A percentile compares a stretch with the other conserved stretches of the same genome.
phyloP scores from a whole-genome alignment of 257 asterid species.

The Rauvolfia tetraphylla region DNA sequence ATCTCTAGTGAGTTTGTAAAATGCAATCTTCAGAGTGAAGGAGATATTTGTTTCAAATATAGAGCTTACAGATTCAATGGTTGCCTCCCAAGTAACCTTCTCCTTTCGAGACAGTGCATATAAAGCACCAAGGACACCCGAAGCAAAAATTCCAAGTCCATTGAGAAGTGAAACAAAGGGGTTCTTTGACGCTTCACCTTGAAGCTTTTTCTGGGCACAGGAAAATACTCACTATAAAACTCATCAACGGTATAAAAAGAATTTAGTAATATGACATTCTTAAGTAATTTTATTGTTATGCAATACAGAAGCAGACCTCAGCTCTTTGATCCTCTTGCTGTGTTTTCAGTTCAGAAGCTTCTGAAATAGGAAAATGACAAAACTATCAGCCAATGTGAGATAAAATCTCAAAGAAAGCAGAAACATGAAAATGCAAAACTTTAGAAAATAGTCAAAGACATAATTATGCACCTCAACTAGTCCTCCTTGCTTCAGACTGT shows the following conservation, averaged over 20 bases:
- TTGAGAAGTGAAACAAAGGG: slow-evolving; percentile 53
- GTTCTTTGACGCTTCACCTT: slow-evolving; percentile 35
- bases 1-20: background rate
- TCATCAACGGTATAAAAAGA: slow-evolving; percentile 14
- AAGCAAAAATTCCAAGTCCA: slow-evolving; percentile 52
- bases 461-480: background rate
- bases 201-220: slow-evolving; percentile 39
- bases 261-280: slow-evolving; percentile 20
- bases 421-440: background rate
- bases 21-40: background rate
- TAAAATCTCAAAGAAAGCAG: background rate
- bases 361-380: slow-evolving; percentile 36
- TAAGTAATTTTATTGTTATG: slow-evolving; percentile 15
- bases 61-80: slow-evolving; percentile 70
- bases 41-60: slow-evolving; percentile 5
- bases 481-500: background rate
- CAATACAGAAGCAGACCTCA: slow-evolving; percentile 52
- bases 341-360: slow-evolving; percentile 29
- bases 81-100: slow-evolving; percentile 46
- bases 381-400: slow-evolving; percentile 13
- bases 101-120: slow-evolving; percentile 54
- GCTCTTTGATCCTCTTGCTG: slow-evolving; percentile 37
- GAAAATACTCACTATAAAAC: slow-evolving; percentile 28
- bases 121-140: slow-evolving; percentile 67
- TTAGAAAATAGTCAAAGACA: background rate